Evolutionary conservation across 106 monocot genomes (phyloP).

Genomic region (Cymbidium sinense): DNA sequence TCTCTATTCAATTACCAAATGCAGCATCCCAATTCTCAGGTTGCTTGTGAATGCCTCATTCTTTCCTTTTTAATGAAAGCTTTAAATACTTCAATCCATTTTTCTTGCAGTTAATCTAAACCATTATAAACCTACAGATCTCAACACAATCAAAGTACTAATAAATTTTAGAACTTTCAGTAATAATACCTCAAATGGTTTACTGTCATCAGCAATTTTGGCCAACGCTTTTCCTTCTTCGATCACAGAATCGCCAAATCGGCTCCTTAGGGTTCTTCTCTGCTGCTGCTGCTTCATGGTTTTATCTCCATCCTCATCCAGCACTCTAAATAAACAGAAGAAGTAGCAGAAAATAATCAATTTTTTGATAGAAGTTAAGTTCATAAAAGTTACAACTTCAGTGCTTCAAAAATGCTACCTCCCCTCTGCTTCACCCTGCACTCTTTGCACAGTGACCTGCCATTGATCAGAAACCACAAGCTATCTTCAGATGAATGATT

Average conservation of each 20-base stretch:
- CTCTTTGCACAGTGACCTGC: slow-evolving; percentile 83
- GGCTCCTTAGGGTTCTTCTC: slow-evolving; percentile 58
- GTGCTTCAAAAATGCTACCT: slow-evolving; percentile 40
- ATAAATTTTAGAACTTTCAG: neutral
- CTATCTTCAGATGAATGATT: neutral
- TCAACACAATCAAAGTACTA: neutral
- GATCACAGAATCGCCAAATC: slow-evolving; percentile 41
- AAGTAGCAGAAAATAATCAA: slow-evolving; percentile 4
- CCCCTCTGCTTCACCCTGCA: slow-evolving; percentile 47
- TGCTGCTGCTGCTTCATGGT: slow-evolving; percentile 7
- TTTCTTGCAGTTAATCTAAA: neutral
- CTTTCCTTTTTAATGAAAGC: neutral
- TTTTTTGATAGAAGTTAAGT: neutral
- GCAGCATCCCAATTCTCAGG: neutral
- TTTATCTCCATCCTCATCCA: slow-evolving; percentile 35
- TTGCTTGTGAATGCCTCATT: neutral
- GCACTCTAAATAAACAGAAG: slow-evolving; percentile 29
- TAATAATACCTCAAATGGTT: slow-evolving; percentile 34
- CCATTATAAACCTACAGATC: neutral
- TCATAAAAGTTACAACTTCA: neutral
- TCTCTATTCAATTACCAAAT: neutral
- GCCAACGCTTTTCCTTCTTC: slow-evolving; percentile 23
- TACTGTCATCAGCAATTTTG: slow-evolving; percentile 12
- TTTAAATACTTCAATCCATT: neutral
- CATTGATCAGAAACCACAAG: slow-evolving; percentile 13